These are phyloP conservation scores for Citrullus amarus DNA, from an alignment of 306 rosid genomes.

Conservation along the genomic window DNA sequence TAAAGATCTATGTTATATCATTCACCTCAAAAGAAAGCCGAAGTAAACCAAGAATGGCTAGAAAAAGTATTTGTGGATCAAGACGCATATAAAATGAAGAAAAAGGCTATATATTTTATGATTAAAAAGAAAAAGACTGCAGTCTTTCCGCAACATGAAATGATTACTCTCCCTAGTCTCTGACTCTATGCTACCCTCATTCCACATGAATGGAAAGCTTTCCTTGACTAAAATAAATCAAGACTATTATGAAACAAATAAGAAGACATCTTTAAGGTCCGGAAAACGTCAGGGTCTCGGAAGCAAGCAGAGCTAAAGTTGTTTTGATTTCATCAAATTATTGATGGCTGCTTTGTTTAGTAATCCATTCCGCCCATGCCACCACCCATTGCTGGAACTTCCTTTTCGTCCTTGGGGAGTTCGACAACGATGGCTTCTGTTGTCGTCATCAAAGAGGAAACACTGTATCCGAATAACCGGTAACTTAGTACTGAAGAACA, in stretches of 20 bases:
- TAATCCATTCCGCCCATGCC: conserved; percentile 59
- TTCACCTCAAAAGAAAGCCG: no score
- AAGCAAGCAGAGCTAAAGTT: background rate
- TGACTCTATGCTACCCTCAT: background rate
- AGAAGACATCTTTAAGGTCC: background rate
- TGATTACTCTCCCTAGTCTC: background rate
- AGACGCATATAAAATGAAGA: background rate
- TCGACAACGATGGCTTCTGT: conserved; percentile 83
- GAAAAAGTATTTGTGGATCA: background rate
- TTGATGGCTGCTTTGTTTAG: conserved; percentile 11
- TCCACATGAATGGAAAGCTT: background rate
- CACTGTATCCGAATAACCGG: conserved; percentile 32
- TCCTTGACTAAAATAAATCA: background rate
- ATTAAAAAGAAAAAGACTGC: background rate
- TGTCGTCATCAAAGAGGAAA: conserved; percentile 92
- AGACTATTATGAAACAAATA: conserved; percentile 1
- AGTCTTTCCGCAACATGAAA: background rate
- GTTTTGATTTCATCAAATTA: background rate
- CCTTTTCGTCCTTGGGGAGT: conserved; percentile 69
- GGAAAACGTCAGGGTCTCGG: background rate
- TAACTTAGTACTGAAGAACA: background rate
- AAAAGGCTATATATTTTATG: background rate
- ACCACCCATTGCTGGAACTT: conserved; percentile 47
- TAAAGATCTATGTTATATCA: no score
- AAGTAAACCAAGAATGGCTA: background rate